phyloP scores from a whole-genome alignment of 139 green algal genomes.

The Mesotaenium endlicherianum region DNA sequence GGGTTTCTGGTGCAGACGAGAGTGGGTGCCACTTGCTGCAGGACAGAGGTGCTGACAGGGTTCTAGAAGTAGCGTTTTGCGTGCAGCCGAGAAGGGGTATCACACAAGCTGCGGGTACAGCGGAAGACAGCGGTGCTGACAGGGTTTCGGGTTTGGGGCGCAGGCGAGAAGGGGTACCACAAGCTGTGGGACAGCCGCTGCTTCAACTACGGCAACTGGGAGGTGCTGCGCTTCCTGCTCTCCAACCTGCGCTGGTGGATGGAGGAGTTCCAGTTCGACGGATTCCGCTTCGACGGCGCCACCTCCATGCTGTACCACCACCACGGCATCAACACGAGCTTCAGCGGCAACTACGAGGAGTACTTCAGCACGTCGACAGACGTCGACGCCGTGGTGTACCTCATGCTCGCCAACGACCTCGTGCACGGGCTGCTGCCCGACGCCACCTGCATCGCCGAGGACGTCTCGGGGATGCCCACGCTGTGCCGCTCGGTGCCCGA shows the following conservation, averaged over 20 bases:
- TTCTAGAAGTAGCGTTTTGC: too few relatives aligned
- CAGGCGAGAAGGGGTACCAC: constrained; percentile 79
- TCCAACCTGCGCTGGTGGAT: constrained; percentile 93
- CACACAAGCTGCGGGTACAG: too few relatives aligned
- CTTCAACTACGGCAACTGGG: constrained; percentile 85
- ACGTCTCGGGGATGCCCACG: constrained; percentile 91
- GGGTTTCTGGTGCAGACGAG: too few relatives aligned
- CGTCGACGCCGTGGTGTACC: constrained; percentile 92
- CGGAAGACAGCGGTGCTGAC: too few relatives aligned
- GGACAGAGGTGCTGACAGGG: too few relatives aligned
- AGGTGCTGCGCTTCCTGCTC: constrained; percentile 78
- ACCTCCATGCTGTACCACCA: constrained; percentile 98
- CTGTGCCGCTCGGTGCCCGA: constrained; percentile 82
- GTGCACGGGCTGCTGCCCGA: constrained; percentile 70
- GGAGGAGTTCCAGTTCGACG: constrained; percentile 95
- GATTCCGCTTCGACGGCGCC: constrained; percentile 94
- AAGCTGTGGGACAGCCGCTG: constrained; percentile 82
- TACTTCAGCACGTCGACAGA: constrained; percentile 74
- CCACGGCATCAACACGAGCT: constrained; percentile 84
- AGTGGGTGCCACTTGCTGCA: too few relatives aligned
- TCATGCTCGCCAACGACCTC: constrained; percentile 74
- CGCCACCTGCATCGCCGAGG: constrained; percentile 86
- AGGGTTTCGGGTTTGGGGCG: too few relatives aligned
- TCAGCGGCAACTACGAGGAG: constrained; percentile 81
- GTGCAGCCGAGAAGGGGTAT: too few relatives aligned